Evolutionary conservation across 257 asterid species (phyloP), one percentile per base, ranked within the genome.

Genomic region (Nicotiana tomentosiformis): DNA sequence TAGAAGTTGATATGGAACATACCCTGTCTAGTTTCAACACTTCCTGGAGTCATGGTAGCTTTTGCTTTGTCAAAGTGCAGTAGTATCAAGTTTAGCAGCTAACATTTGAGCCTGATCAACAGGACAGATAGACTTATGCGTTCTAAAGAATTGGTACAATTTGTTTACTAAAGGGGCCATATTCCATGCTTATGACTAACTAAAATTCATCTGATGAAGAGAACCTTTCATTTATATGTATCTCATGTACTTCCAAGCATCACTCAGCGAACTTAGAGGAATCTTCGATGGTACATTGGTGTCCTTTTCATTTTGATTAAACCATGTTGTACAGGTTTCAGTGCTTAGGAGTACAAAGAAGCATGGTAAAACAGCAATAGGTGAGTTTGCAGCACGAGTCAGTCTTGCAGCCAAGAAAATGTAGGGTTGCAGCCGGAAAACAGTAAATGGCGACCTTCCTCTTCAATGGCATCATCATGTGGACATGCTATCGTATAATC

Each of bases 321-420:
- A 43, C 3, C 51, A 43, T 9, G 51, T 46, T 23, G 37, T 14
- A 51, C 87, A 91, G 95, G 89, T 86, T 26, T 91, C 92, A 17
- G 87, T 90, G 39, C 88, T 91, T 43, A 84, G 95, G 67, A 89
- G 93, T 61, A 77, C 83, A 65, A 84, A 83, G 29, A 88, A 77
- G 77, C 92, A 89, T 64, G 86, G 78, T 65, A 87, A 80, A 82
- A 69, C 85, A 62, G 86, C 88, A 23, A 90, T 85, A 5, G 84
- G 86, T 66, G 88, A 89, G 87, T 91, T 91, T 61, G 91, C 88
- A 0, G 90, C 92, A 77, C 85, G 91, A 60, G 68, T 91, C 49
- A 87, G 86, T 72, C 90, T 90, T 9, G 79, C 51, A n/a, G 56
- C 79, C 79, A 72, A 72, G 8, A 12, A 70, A 39, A 2, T 6